Conservation (phyloP, 2,329 filamentous ascomycete genomes). For the Alternaria consortialis region DNA sequence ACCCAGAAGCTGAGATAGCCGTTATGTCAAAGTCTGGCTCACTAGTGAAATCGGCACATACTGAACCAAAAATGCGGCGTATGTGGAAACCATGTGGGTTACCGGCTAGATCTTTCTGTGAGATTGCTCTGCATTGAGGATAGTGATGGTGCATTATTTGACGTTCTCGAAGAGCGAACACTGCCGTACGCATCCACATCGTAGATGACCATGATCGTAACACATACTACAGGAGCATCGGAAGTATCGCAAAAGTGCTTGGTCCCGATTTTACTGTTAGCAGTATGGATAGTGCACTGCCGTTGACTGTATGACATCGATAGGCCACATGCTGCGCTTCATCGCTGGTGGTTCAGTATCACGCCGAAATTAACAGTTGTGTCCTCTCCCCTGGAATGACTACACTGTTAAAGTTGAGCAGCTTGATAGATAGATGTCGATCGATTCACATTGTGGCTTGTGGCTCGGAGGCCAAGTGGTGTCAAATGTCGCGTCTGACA, state of each 20-base stretch:
- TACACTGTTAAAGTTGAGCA: background rate
- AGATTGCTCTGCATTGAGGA: background rate
- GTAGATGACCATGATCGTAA: background rate
- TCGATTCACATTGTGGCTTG: background rate
- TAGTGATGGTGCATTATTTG: background rate
- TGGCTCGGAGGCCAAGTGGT: background rate
- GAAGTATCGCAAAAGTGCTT: background rate
- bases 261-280: background rate
- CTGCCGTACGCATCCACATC: background rate
- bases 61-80: background rate
- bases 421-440: background rate
- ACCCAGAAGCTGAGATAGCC: background rate
- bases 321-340: background rate
- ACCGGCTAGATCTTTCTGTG: background rate
- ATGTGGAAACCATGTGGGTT: background rate
- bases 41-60: constrained; percentile 4
- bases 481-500: background rate
- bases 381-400: background rate
- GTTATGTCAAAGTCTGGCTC: constrained; percentile 5
- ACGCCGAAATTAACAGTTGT: background rate
- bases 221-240: background rate
- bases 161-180: background rate
- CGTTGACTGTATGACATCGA: background rate
- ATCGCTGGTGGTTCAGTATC: background rate
- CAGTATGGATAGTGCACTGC: background rate